Percentiles rank a stretch among this genome's conserved stretches.
These are phyloP conservation scores for Betula pendula DNA, from an alignment of 306 rosid genomes.

Conservation along the genomic window DNA sequence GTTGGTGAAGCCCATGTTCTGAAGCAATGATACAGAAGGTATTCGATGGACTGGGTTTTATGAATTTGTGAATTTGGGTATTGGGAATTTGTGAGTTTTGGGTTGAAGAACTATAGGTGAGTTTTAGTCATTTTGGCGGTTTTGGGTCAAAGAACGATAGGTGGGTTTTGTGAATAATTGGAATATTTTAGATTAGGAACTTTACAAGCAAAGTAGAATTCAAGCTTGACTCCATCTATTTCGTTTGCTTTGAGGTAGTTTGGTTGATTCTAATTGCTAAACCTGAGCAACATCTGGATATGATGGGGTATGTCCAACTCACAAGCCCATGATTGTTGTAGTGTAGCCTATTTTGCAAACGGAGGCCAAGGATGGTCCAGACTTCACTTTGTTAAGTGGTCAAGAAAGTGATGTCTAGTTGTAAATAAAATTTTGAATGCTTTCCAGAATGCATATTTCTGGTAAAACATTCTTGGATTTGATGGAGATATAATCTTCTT, in stretches of 20 bases:
- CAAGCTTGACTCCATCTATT: neutral
- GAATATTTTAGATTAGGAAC: neutral
- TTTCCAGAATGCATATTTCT: conserved; percentile 1
- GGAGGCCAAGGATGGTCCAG: neutral
- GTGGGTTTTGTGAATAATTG: neutral
- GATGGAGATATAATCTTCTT: conserved; percentile 34
- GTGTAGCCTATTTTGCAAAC: neutral
- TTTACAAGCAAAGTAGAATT: neutral
- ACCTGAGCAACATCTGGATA: neutral
- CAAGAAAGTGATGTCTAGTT: neutral
- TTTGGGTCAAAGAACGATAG: too few relatives aligned
- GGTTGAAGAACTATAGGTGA: too few relatives aligned
- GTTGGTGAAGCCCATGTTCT: too few relatives aligned
- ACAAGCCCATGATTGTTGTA: neutral
- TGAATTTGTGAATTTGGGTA: too few relatives aligned
- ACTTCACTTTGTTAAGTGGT: neutral
- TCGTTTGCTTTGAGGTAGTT: neutral
- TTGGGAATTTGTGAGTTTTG: too few relatives aligned
- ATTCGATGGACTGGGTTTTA: too few relatives aligned
- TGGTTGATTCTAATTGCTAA: conserved; percentile 1
- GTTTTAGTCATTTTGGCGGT: too few relatives aligned
- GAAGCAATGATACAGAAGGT: too few relatives aligned
- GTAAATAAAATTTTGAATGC: neutral
- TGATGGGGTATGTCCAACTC: neutral
- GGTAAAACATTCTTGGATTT: conserved; percentile 16